Conservation (phyloP, 352 stramenopile species). For the Pythium guiyangense region DNA sequence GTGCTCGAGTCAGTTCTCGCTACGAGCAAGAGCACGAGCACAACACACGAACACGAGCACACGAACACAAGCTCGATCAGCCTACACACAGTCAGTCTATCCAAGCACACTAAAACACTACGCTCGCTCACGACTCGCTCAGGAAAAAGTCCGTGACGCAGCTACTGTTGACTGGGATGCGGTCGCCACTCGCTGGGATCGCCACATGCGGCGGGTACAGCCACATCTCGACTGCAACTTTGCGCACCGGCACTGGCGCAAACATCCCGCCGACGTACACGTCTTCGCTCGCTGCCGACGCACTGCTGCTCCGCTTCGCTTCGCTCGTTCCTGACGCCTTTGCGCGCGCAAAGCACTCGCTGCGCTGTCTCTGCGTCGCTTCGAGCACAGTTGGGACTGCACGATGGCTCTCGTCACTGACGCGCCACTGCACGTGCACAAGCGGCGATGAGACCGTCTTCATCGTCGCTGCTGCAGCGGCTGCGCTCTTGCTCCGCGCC, state of each 20-base stretch:
- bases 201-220: constrained; percentile 65
- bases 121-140: neutral
- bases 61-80: no score
- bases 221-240: constrained; percentile 55
- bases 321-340: no score
- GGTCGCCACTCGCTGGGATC: constrained; percentile 53
- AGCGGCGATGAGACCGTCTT: constrained; percentile 23
- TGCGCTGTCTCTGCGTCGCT: constrained; percentile 8
- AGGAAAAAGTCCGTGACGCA: constrained; percentile 52
- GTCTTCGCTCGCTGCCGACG: no score
- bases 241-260: constrained; percentile 57
- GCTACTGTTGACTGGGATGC: constrained; percentile 33
- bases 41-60: no score
- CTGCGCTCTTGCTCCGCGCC: constrained; percentile 19
- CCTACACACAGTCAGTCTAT: no score
- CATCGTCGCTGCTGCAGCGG: neutral
- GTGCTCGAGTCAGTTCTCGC: no score
- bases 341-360: no score
- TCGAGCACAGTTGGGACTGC: constrained; percentile 48
- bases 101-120: neutral
- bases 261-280: no score
- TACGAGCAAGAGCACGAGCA: no score
- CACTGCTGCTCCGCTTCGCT: no score
- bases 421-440: constrained; percentile 60
- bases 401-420: constrained; percentile 30